A percentile compares a stretch with the other conserved stretches of the same genome.
Conservation (phyloP, 2,329 filamentous ascomycete genomes). For the Diplodia corticola region DNA sequence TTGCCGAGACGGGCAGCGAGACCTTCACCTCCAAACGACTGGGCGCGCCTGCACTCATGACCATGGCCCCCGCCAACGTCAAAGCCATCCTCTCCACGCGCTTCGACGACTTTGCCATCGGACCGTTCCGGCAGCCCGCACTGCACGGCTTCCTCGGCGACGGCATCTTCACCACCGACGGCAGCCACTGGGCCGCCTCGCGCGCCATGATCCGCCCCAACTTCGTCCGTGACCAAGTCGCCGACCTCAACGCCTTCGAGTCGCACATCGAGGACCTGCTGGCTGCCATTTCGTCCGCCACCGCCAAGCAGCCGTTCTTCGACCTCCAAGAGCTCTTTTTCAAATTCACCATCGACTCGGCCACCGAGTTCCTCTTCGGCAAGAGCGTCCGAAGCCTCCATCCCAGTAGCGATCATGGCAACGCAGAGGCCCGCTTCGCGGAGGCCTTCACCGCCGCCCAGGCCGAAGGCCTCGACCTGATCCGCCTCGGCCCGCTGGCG, state of each 20-base stretch:
- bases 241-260: conserved; percentile 30
- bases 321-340: conserved; percentile 34
- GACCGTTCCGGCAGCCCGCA: conserved; percentile 34
- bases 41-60: conserved; percentile 60
- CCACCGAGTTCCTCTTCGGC: conserved; percentile 52
- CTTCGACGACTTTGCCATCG: conserved; percentile 50
- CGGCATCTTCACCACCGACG: conserved; percentile 51
- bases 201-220: conserved; percentile 34
- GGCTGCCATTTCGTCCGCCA: conserved; percentile 23
- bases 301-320: conserved; percentile 43
- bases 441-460: conserved; percentile 47
- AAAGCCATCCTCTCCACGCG: conserved; percentile 49
- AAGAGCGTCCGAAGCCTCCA: conserved; percentile 40
- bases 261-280: conserved; percentile 29
- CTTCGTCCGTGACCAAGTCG: conserved; percentile 31
- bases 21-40: conserved; percentile 46
- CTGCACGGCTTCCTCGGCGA: conserved; percentile 46
- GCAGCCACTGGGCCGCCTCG: conserved; percentile 36
- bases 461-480: conserved; percentile 37
- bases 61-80: conserved; percentile 51
- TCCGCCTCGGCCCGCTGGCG: conserved; percentile 39
- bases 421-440: conserved; percentile 41
- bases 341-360: conserved; percentile 51
- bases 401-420: conserved; percentile 28
- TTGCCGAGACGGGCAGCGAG: neutral